phyloP scores from a whole-genome alignment of 2,329 filamentous ascomycete genomes.

The Paecilomyces fulvus region DNA sequence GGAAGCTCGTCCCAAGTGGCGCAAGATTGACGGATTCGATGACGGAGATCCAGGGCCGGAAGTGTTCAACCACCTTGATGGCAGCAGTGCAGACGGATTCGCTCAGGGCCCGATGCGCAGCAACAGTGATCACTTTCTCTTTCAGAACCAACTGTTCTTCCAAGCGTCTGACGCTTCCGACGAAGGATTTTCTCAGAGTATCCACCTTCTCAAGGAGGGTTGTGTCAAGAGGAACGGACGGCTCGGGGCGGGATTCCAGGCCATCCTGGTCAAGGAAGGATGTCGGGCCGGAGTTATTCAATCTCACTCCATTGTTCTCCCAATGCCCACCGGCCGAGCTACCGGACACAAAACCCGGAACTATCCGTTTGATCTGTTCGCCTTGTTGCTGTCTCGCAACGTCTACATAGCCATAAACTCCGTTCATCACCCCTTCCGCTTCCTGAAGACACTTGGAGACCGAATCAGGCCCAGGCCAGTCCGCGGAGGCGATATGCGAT shows the following conservation, averaged over 20 bases:
- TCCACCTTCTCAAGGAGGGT: constrained; percentile 75
- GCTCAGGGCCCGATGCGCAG: constrained; percentile 69
- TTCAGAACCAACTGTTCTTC: constrained; percentile 72
- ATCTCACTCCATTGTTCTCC: constrained; percentile 57
- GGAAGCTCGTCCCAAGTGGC: constrained; percentile 65
- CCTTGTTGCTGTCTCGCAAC: constrained; percentile 88
- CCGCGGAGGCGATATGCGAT: constrained; percentile 91
- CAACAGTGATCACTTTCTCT: constrained; percentile 73
- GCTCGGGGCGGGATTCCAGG: constrained; percentile 63
- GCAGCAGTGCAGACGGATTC: constrained; percentile 75
- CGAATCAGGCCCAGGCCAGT: constrained; percentile 90
- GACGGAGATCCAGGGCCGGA: constrained; percentile 79
- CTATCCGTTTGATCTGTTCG: constrained; percentile 84
- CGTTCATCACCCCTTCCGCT: constrained; percentile 89
- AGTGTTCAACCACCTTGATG: constrained; percentile 74
- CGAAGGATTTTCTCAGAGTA: constrained; percentile 73
- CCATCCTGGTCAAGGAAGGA: constrained; percentile 82
- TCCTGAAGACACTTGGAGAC: constrained; percentile 93
- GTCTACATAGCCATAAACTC: constrained; percentile 93
- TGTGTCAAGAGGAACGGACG: constrained; percentile 64
- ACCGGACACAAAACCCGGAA: constrained; percentile 86
- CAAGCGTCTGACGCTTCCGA: constrained; percentile 76
- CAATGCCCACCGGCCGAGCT: constrained; percentile 79
- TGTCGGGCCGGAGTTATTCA: constrained; percentile 55
- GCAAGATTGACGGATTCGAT: constrained; percentile 89